Evolutionary conservation across 75 land plant species (phyloP), one percentile per base, ranked within the genome.

Genomic region (Ceratopteris richardii): DNA sequence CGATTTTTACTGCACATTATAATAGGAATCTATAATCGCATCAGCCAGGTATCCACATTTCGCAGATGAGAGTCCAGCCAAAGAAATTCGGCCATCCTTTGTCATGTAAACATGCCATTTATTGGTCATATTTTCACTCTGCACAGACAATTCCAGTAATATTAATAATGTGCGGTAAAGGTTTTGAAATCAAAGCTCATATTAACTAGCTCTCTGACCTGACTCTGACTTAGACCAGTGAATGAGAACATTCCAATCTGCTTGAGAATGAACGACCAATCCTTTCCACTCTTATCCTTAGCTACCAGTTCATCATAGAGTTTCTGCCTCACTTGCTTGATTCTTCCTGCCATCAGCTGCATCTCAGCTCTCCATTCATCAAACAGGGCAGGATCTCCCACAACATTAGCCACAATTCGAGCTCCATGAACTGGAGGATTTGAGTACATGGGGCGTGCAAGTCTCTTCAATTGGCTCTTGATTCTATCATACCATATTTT

Each of bases 21-120:
- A 76, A 72, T 56, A 94, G 31, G 98, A 94, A 63, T 94, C 96
- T 33, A 90, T 73, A 48, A 94, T 94, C 21, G 96, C 88, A 77
- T 94, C 98, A 2, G 98, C 98, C 62, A 94, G 83, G 54, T 86
- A 94, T 25, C 82, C 85, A 33, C 98, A 94, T 64, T 94, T 86
- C 37, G 96, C 82, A 46, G 82, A 58, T 52, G 89, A 80, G 31
- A 94, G 71, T 29, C 98, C 96, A 36, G 96, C 98, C 77, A 93
- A 68, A 1, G 98, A 94, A 62, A 94, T 94, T 36, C 96, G 82
- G n/a, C 96, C 91, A 67, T 94, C 98, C 82, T 94, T 94, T 16
- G 98, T 94, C 96, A 94, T 90, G 81, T 94, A 90, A 27, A 94
- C 82, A 62, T 90, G 98, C 98, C 98, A 94, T 71, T 94, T 94